Conservation (phyloP, 2,329 filamentous ascomycete species). For the Myrmaecium sp. region DNA sequence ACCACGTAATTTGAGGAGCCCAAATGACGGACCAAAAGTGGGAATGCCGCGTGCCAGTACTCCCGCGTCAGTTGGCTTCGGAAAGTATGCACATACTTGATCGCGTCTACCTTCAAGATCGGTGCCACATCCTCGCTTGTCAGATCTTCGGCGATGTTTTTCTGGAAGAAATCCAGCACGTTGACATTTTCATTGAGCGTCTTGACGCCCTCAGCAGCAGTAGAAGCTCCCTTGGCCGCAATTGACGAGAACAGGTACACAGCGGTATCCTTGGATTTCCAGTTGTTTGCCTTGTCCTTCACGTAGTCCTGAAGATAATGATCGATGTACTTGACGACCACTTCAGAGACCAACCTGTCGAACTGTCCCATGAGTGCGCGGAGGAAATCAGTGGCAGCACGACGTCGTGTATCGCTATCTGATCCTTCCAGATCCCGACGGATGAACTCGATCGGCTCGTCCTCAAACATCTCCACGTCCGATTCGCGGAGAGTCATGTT, state of each 20-base stretch:
- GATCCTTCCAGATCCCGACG: slow-evolving; percentile 88
- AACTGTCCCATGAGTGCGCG: slow-evolving; percentile 79
- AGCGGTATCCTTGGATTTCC: slow-evolving; percentile 97
- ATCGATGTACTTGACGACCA: slow-evolving; percentile 75
- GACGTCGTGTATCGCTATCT: slow-evolving; percentile 79
- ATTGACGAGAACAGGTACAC: slow-evolving; percentile 91
- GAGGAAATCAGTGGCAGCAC: slow-evolving; percentile 89
- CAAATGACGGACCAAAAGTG: slow-evolving; percentile 78
- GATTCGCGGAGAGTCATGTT: slow-evolving; percentile 86
- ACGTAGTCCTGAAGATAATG: slow-evolving; percentile 65
- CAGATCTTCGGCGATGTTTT: slow-evolving; percentile 78
- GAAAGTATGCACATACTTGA: slow-evolving; percentile 97
- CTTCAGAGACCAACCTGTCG: slow-evolving; percentile 64
- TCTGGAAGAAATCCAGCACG: slow-evolving; percentile 89
- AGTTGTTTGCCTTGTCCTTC: slow-evolving; percentile 52
- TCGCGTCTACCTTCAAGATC: slow-evolving; percentile 90
- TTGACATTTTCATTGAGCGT: slow-evolving; percentile 68
- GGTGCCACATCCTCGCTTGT: slow-evolving; percentile 56
- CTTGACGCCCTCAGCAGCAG: slow-evolving; percentile 76
- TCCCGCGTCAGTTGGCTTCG: slow-evolving; percentile 83
- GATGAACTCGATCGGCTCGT: slow-evolving; percentile 98
- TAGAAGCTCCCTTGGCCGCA: slow-evolving; percentile 78
- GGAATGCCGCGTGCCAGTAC: slow-evolving; percentile 81
- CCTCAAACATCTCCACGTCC: slow-evolving; percentile 90
- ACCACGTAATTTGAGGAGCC: slow-evolving; percentile 86